These are phyloP conservation scores for Chlorella variabilis DNA, from an alignment of 163 green algal genomes.

Conservation along the genomic window DNA sequence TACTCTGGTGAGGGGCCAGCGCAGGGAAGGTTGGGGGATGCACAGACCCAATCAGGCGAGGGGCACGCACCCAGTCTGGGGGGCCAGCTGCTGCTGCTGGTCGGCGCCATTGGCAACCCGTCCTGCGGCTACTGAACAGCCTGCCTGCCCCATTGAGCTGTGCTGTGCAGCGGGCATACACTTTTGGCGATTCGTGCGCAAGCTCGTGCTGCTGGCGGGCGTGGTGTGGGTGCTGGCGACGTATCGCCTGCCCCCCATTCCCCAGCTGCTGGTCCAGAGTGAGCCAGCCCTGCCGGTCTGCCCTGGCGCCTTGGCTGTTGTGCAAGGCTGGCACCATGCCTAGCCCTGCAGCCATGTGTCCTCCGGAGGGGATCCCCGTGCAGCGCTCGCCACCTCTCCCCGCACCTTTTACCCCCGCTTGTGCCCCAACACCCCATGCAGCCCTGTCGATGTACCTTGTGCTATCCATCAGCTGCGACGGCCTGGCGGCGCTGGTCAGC, in stretches of 20 bases:
- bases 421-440: slow-evolving; percentile 29
- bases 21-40: too few relatives aligned
- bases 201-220: neutral
- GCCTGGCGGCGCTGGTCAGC: slow-evolving; percentile 42
- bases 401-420: too few relatives aligned
- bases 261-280: slow-evolving; percentile 4
- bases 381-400: neutral
- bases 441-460: slow-evolving; percentile 53
- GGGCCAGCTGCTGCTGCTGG: too few relatives aligned
- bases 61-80: too few relatives aligned
- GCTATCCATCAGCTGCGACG: slow-evolving; percentile 63
- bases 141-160: too few relatives aligned
- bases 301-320: neutral
- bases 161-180: neutral
- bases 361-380: neutral
- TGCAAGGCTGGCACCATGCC: neutral
- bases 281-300: neutral
- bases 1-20: too few relatives aligned
- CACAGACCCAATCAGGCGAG: too few relatives aligned
- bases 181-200: neutral
- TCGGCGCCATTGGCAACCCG: too few relatives aligned
- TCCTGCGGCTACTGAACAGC: too few relatives aligned
- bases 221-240: neutral
- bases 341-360: too few relatives aligned
- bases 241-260: slow-evolving; percentile 1